These are phyloP conservation scores for Aschersonia sp. DNA, from an alignment of 2,329 filamentous ascomycete species.

Conservation along the genomic window DNA sequence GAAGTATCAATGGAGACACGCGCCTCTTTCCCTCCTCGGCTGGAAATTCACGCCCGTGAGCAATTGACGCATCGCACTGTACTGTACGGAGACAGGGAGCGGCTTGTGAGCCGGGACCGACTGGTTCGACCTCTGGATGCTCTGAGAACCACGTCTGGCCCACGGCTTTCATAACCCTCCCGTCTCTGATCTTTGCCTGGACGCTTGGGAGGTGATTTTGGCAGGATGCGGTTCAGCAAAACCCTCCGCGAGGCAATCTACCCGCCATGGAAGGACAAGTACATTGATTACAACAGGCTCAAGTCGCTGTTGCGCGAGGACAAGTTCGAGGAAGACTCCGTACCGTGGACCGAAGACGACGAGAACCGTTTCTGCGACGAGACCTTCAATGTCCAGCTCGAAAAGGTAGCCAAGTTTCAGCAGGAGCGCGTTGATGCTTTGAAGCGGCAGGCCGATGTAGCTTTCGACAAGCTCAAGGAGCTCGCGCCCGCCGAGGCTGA, in stretches of 20 bases:
- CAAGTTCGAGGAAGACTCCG: slow-evolving; percentile 41
- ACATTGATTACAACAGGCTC: slow-evolving; percentile 91
- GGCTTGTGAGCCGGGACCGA: too few species aligned
- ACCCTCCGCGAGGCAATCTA: slow-evolving; percentile 72
- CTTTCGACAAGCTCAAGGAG: slow-evolving; percentile 62
- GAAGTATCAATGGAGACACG: too few species aligned
- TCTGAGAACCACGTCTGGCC: too few species aligned
- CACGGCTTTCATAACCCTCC: background rate
- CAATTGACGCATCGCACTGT: too few species aligned
- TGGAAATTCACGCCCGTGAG: too few species aligned
- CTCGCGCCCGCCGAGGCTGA: slow-evolving; percentile 42
- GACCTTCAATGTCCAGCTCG: slow-evolving; percentile 83
- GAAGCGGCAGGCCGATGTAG: slow-evolving; percentile 36
- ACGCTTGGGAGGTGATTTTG: background rate
- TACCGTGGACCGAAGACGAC: slow-evolving; percentile 81
- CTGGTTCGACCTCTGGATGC: too few species aligned
- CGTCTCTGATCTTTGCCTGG: background rate
- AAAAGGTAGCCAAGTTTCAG: slow-evolving; percentile 89
- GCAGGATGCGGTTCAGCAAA: slow-evolving; percentile 77
- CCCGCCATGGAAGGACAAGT: slow-evolving; percentile 78
- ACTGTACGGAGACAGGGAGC: too few species aligned
- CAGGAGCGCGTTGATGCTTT: slow-evolving; percentile 53
- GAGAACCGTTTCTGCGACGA: slow-evolving; percentile 91
- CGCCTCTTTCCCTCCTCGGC: too few species aligned
- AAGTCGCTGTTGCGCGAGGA: slow-evolving; percentile 80